Conservation (phyloP, 2,329 filamentous ascomycete species). For the Sporothrix pseudoabietina region DNA sequence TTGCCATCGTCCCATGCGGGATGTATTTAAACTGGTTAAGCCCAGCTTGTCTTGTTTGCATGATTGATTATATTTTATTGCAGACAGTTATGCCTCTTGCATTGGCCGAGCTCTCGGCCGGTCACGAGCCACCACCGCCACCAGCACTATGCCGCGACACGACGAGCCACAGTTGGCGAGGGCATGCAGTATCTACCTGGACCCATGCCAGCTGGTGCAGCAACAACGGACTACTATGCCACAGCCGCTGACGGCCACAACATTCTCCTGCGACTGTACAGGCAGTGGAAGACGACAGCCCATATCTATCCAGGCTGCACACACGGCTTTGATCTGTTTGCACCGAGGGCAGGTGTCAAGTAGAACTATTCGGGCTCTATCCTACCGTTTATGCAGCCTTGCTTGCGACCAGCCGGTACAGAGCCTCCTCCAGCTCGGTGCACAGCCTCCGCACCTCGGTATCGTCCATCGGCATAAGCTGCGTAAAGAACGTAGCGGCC, state of each 20-base stretch:
- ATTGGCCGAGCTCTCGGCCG: too few species aligned
- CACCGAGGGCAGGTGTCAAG: neutral
- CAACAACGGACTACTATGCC: neutral
- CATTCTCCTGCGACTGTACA: neutral
- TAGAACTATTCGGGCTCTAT: neutral
- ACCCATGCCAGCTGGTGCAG: neutral
- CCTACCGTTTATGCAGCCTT: neutral
- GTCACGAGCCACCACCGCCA: too few species aligned
- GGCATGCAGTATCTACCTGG: too few species aligned
- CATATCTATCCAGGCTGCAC: neutral
- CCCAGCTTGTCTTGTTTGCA: neutral
- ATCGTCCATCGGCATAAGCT: slow-evolving; percentile 18
- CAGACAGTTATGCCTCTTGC: too few species aligned
- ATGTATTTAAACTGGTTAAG: neutral
- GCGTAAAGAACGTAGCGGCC: slow-evolving; percentile 6
- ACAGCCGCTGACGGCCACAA: too few species aligned
- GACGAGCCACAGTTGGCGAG: too few species aligned
- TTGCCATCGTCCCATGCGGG: neutral
- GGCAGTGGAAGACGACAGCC: too few species aligned
- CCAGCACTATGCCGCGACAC: too few species aligned
- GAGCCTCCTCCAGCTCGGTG: slow-evolving; percentile 3
- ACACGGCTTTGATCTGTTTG: neutral
- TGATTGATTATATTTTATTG: neutral
- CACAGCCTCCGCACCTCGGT: neutral
- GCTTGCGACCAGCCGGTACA: neutral